Base-by-base conservation (phyloP, 179 eudicot genomes). In the Vitellaria paradoxa region DNA sequence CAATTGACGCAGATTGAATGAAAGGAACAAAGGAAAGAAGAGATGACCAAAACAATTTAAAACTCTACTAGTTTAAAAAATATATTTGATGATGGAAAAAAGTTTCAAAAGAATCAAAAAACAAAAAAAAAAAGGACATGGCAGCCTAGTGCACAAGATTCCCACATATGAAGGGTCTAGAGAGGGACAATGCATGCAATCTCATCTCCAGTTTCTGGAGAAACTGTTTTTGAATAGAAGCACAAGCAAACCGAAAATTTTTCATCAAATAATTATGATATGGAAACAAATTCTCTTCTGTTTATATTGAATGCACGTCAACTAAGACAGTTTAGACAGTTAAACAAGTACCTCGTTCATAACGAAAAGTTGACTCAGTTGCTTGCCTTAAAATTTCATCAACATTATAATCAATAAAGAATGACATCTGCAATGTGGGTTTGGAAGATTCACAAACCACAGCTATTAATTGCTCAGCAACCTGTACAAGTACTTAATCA, bases 381-480 rank as follows among this genome's bases (percentile, higher is more conserved):
- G 99, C 99, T 82, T 96, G 98, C 81, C 80, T 79, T 73, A 89
- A 63, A 68, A 96, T 94, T 77, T 92, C 86, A 12, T 82, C 86
- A 50, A 79, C 86, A 57, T 86, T 80, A 74, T 73, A 84, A 77
- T 84, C 87, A 60, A 96, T 94, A 73, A 96, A 93, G 85, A 93
- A 93, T 55, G 97, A 84, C 99, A 93, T 96, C 70, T 87, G 80
- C 77, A 87, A 74, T 71, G 80, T 60, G 68, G 84, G 76, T 76
- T 73, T 76, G 18, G 93, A 84, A 60, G 94, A 93, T 65, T 76
- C 77, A 26, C 78, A 79, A 49, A 87, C 86, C 30, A 89, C 92
- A 79, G 83, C 87, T 75, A 91, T 76, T 57, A 96, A 86, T 56
- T 87, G 76, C 55, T 92, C 92, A 7, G 98, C 96, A 63, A 96